Evolutionary conservation across 768 basidiomycete species (phyloP), one percentile per base, ranked within the genome.

Genomic region (Psilocybe azurescens): DNA sequence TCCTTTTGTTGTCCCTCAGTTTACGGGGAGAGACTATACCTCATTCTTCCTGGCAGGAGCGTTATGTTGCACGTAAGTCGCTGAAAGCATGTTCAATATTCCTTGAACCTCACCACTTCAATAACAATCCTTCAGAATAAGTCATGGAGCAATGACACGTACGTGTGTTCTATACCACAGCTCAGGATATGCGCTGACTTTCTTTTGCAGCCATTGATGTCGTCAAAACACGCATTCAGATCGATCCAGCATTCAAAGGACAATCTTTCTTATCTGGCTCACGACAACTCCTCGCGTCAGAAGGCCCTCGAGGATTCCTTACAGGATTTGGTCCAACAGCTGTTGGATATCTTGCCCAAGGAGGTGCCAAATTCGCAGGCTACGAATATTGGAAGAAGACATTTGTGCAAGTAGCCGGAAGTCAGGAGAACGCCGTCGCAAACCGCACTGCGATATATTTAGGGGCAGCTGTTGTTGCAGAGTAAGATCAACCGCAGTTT

Each of bases 321-420:
- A 94, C 92, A 9, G 93, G 94, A 0, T 95, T 96, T 71, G 93
- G 91, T 2, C 93, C 94, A 4, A 97, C 94, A 5, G 93, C 94
- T 5, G 90, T 94, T 2, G 95, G 95, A 2, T 96, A 97, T 71
- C 83, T 96, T 51, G 83, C 86, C 0, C 92, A 91, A 73, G 87
- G 75, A 33, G 80, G 79, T 6, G 78, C 78, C 4, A 82, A 81
- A 60, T 95, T 96, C 64, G 85, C 92, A 0, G 91, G 93, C 10
- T 94, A 95, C 74, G 94, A 95, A 68, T 87, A 77, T 60, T 91
- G 90, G 90, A 96, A 96, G 79, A 89, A 89, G 73, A 79, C 77
- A 67, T 83, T 91, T 28, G 88, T 89, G 5, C 77, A 86, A 53
- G 66, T 86, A 18, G 83, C 84, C 1, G 91, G 94, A 5, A 88